Conservation (phyloP, 371 early-diverging fungal species). For the Zychaea mexicana region DNA sequence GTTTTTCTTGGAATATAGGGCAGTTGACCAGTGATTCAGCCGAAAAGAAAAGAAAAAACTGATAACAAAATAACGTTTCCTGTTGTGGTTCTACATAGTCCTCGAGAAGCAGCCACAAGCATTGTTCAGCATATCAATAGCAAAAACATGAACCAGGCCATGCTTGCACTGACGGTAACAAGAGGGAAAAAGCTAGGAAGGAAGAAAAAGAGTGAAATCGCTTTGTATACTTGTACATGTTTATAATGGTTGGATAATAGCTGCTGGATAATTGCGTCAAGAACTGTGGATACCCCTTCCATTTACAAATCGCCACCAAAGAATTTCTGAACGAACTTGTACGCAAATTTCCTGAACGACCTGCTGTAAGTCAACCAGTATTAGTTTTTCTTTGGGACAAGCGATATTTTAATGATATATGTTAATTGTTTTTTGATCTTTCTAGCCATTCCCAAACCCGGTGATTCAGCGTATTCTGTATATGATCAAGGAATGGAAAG, state of each 20-base stretch:
- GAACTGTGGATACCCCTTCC: constrained; percentile 98
- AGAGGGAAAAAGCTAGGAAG: not conserved
- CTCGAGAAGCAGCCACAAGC: constrained; percentile 88
- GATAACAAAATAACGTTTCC: not conserved
- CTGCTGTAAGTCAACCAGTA: constrained; percentile 38
- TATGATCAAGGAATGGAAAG: constrained; percentile 93
- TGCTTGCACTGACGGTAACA: constrained; percentile 78
- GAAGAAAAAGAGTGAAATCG: not conserved
- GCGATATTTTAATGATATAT: not conserved
- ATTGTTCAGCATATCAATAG: constrained; percentile 82
- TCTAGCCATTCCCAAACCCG: constrained; percentile 52
- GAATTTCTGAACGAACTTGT: constrained; percentile 97
- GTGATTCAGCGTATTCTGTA: constrained; percentile 88
- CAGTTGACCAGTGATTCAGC: too few relatives aligned
- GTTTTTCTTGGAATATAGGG: not conserved
- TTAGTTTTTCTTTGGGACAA: not conserved
- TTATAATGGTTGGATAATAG: too few relatives aligned
- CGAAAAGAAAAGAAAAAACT: not conserved
- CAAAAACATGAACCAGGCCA: constrained; percentile 69
- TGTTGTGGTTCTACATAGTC: constrained; percentile 45
- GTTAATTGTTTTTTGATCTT: not conserved
- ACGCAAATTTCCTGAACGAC: constrained; percentile 91
- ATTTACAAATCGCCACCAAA: constrained; percentile 91
- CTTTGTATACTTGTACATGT: not conserved
- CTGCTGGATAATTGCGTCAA: constrained; percentile 95